These are phyloP conservation scores for Singerocomus inundabilis DNA, from an alignment of 1,284 basidiomycete species.

Conservation along the genomic window DNA sequence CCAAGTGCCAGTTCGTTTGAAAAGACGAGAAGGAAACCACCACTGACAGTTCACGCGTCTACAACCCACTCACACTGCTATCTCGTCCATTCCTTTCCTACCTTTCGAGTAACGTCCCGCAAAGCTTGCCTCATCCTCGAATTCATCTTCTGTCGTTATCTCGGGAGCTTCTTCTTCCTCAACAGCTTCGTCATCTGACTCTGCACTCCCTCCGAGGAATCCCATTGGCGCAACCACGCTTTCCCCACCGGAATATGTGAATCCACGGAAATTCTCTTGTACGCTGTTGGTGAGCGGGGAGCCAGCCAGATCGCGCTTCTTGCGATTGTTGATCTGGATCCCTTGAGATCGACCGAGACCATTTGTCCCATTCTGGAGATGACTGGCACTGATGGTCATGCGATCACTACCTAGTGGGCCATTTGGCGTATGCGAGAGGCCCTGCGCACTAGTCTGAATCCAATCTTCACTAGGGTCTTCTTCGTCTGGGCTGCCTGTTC, in stretches of 20 bases:
- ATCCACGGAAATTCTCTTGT: constrained; percentile 92
- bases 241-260: constrained; percentile 87
- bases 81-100: constrained; percentile 47
- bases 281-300: constrained; percentile 83
- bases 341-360: constrained; percentile 36
- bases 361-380: constrained; percentile 15
- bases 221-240: constrained; percentile 49
- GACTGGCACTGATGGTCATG: constrained; percentile 12
- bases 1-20: constrained; percentile 15
- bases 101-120: constrained; percentile 64
- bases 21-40: constrained; percentile 8
- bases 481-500: constrained; percentile 54
- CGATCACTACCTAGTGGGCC: constrained; percentile 71
- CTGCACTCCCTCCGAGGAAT: constrained; percentile 38
- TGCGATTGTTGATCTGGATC: constrained; percentile 56
- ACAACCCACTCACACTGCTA: constrained; percentile 29
- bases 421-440: constrained; percentile 58
- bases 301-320: constrained; percentile 47
- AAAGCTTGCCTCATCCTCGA: constrained; percentile 52
- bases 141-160: constrained; percentile 64
- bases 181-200: constrained; percentile 44
- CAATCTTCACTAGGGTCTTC: constrained; percentile 74
- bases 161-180: constrained; percentile 47
- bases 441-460: constrained; percentile 42
- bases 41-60: constrained; percentile 10